Evolutionary conservation across 1,284 basidiomycete species (phyloP).

Genomic region (Takashimella koratensis): DNA sequence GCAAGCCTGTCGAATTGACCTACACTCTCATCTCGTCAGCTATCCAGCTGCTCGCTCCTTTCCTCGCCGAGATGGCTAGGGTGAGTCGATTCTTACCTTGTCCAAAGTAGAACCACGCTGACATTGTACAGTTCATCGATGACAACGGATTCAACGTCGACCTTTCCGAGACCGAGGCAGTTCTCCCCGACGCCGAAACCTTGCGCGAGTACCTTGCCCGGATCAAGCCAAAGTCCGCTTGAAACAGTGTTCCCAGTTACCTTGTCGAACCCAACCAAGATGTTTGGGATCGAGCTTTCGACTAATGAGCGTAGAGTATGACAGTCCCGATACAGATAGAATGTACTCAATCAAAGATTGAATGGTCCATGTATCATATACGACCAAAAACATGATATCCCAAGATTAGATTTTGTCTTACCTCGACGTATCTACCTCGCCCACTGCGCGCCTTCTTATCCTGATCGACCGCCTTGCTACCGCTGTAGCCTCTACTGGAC

Average conservation of each 20-base stretch:
- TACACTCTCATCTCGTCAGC: conserved; percentile 11
- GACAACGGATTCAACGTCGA: conserved; percentile 15
- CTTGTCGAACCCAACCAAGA: no score
- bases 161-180: conserved; percentile 7
- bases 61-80: conserved; percentile 8
- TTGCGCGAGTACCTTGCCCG: conserved; percentile 23
- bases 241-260: no score
- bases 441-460: background rate
- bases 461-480: background rate
- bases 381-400: no score
- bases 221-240: conserved; percentile 23
- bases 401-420: no score
- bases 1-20: conserved; percentile 10
- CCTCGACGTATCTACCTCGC: no score
- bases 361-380: no score
- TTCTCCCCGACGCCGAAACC: conserved; percentile 25
- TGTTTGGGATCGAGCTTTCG: no score
- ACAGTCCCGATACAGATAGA: no score
- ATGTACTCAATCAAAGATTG: no score
- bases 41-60: conserved; percentile 8
- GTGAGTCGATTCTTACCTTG: conserved; percentile 10
- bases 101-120: no score
- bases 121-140: conserved; percentile 26
- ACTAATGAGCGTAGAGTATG: no score
- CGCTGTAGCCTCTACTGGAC: background rate